phyloP scores from a whole-genome alignment of 208 protist genomes.

The Porcisia deanei region DNA sequence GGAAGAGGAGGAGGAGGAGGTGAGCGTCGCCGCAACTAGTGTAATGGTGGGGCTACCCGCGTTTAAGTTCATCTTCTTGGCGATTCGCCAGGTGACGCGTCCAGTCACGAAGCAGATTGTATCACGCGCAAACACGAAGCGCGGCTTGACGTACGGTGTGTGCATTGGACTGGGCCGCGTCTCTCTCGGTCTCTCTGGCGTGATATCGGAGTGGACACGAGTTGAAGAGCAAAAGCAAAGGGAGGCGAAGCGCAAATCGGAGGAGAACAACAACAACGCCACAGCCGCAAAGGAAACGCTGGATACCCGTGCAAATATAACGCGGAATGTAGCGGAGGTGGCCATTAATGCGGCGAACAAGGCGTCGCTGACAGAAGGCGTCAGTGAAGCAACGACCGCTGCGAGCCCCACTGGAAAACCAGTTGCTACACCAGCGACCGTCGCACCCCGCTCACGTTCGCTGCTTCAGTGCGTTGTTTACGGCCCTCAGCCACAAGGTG shows the following conservation, averaged over 20 bases:
- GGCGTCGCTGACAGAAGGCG: constrained; percentile 1
- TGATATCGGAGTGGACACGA: constrained; percentile 65
- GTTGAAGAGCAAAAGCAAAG: constrained; percentile 43
- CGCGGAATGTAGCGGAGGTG: constrained; percentile 21
- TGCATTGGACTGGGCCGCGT: constrained; percentile 81
- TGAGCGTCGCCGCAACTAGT: constrained; percentile 12
- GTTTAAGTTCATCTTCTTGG: constrained; percentile 78
- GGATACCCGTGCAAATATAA: constrained; percentile 9
- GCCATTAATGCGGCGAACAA: constrained; percentile 17
- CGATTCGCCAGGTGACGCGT: constrained; percentile 75
- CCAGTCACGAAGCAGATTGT: constrained; percentile 68
- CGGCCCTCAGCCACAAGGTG: constrained; percentile 44
- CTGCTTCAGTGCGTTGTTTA: constrained; percentile 63
- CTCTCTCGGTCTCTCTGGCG: constrained; percentile 70
- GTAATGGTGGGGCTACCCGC: constrained; percentile 77
- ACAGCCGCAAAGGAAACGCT: constrained; percentile 25
- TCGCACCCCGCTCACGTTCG: constrained; percentile 72
- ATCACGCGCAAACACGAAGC: constrained; percentile 51
- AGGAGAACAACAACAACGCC: constrained; percentile 23
- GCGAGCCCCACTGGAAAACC: not conserved
- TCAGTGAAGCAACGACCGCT: not conserved
- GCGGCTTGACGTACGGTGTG: constrained; percentile 53
- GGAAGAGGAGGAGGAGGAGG: not conserved
- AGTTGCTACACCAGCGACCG: constrained; percentile 25
- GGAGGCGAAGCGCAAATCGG: constrained; percentile 30